Evolutionary conservation across 2,329 filamentous ascomycete genomes (phyloP).

Genomic region (Beauveria bassiana): DNA sequence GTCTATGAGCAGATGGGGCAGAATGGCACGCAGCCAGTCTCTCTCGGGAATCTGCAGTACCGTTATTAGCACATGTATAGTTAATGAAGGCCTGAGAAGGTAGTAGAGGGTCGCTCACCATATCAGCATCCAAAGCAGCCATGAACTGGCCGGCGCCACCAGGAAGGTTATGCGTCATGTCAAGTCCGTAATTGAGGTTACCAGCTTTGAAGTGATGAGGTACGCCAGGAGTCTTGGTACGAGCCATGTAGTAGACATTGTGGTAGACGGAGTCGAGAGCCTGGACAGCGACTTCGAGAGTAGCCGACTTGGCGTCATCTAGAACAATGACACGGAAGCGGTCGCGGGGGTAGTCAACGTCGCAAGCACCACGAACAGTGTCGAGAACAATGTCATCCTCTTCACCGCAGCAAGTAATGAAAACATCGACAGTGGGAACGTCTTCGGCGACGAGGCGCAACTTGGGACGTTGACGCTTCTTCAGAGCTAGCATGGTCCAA

Average conservation of each 20-base stretch:
- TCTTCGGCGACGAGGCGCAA: constrained; percentile 41
- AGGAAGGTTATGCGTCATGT: constrained; percentile 40
- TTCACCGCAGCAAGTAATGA: constrained; percentile 52
- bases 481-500: constrained; percentile 50
- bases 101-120: constrained; percentile 31
- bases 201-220: constrained; percentile 56
- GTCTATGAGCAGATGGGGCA: constrained; percentile 53
- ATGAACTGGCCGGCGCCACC: constrained; percentile 51
- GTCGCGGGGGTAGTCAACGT: constrained; percentile 45
- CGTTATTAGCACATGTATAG: neutral
- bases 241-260: constrained; percentile 46
- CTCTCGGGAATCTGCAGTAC: constrained; percentile 49
- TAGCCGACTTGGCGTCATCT: constrained; percentile 43
- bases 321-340: constrained; percentile 47
- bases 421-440: constrained; percentile 47
- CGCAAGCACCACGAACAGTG: constrained; percentile 47
- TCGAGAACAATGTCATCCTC: constrained; percentile 48
- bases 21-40: constrained; percentile 49
- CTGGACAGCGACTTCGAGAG: constrained; percentile 32
- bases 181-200: constrained; percentile 54
- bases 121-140: constrained; percentile 59
- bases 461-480: constrained; percentile 45
- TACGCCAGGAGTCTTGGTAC: constrained; percentile 38
- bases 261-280: constrained; percentile 32
- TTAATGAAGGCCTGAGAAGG: neutral